Base-by-base conservation (phyloP, 1,284 basidiomycete species). In the Vanrija sp. region DNA sequence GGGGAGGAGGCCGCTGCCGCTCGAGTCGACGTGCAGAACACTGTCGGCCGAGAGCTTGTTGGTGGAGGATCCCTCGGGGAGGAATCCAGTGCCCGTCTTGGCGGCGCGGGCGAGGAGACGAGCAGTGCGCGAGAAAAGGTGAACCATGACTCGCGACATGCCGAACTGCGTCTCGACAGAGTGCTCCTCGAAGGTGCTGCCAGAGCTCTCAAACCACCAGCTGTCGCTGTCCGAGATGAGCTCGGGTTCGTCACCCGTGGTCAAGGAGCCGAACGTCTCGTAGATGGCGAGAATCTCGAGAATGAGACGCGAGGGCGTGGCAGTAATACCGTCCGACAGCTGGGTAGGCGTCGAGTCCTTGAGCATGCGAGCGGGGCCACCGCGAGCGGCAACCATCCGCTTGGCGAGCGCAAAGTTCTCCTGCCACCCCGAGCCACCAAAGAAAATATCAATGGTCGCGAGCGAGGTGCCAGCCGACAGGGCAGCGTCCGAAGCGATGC, bases 121-220 rank as follows among this genome's bases (percentile, higher is more conserved):
- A 5, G 72, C 67, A 6, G 68, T 50, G 6, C 72, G 65, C 6
- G 61, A 58, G 35, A 73, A 69, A 18, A 75, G 65, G 47, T 69
- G 66, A 4, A 73, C 69, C 68, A 73, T 73, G 38, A 67, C 63
- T 41, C 68, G 65, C n/a, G 68, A 69, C 67, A 75, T 76, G 54
- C 79, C 81, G 63, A 80, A 79, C 53, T 78, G 76, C 62, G 75
- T 78, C 65, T 82, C 81, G 24, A 79, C 76, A 53, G 76, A 71
- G 72, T 77, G 62, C 59, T 70, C 60, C 65, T 75, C 69, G 69
- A 76, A 68, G 55, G 72, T 66, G 37, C 51, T 54, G 59, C 67
- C 65, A 48, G 50, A 53, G 64, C 50, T 35, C 50, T 51, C 42
- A 23, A 64, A 78, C 78, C 78, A 79, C 78, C 78, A 81, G 42